Percentiles rank a stretch among this genome's conserved stretches.
Conservation (phyloP, 2,329 filamentous ascomycete species). For the Trichoderma oligosporum region DNA sequence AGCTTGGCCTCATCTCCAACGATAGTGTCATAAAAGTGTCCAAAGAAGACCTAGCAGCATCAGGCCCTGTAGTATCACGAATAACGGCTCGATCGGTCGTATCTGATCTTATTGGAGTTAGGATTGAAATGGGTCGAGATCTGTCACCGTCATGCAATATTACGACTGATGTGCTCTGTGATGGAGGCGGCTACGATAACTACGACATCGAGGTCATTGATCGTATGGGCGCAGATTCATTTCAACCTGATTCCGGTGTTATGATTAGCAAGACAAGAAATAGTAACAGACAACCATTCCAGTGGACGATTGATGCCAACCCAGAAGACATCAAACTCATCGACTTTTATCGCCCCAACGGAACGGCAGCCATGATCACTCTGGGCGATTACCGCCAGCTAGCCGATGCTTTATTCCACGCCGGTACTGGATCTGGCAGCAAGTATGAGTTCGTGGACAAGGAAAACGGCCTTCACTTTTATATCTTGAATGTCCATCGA, state of each 20-base stretch:
- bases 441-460: slow-evolving; percentile 47
- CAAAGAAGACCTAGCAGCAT: slow-evolving; percentile 38
- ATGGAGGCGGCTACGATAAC: slow-evolving; percentile 48
- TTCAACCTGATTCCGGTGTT: slow-evolving; percentile 49
- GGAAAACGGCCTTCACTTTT: slow-evolving; percentile 48
- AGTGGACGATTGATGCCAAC: slow-evolving; percentile 54
- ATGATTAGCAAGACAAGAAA: slow-evolving; percentile 53
- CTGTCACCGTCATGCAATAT: slow-evolving; percentile 43
- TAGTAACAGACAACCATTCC: slow-evolving; percentile 41
- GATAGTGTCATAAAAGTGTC: slow-evolving; percentile 44
- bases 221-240: slow-evolving; percentile 52
- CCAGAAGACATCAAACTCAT: slow-evolving; percentile 49
- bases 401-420: slow-evolving; percentile 52
- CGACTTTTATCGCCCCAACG: slow-evolving; percentile 49
- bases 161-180: slow-evolving; percentile 44
- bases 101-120: slow-evolving; percentile 44
- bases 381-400: slow-evolving; percentile 53
- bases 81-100: slow-evolving; percentile 47
- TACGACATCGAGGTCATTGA: slow-evolving; percentile 53
- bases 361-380: slow-evolving; percentile 44
- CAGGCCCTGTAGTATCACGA: slow-evolving; percentile 43
- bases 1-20: slow-evolving; percentile 46
- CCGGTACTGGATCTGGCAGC: slow-evolving; percentile 49
- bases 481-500: slow-evolving; percentile 43
- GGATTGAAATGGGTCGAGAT: slow-evolving; percentile 44